A percentile compares a stretch with the other conserved stretches of the same genome.
Conservation (phyloP, 805 yeast species). For the Wickerhamiella lipophila region DNA sequence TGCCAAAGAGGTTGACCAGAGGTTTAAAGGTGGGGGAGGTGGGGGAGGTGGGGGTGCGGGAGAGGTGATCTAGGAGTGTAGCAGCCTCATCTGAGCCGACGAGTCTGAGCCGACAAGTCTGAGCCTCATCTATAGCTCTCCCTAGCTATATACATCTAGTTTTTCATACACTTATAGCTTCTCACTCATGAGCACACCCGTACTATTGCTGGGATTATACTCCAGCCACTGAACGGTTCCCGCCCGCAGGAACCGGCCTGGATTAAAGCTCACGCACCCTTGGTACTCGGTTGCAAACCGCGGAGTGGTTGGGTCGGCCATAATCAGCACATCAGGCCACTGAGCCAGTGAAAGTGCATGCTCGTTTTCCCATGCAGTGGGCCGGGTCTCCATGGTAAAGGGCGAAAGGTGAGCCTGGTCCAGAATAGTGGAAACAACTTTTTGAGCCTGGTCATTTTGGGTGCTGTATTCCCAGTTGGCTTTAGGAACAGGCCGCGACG, state of each 20-base stretch:
- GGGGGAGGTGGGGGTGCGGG: too few relatives aligned
- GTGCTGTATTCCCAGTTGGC: constrained; percentile 22
- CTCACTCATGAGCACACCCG: constrained; percentile 5
- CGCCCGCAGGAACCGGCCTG: constrained; percentile 42
- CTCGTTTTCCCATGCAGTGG: constrained; percentile 59
- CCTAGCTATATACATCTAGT: too few relatives aligned
- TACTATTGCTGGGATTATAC: constrained; percentile 33
- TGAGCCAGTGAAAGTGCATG: constrained; percentile 61
- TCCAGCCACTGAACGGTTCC: constrained; percentile 55
- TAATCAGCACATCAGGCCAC: constrained; percentile 48
- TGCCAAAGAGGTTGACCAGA: constrained; percentile 36
- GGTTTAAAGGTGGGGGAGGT: background rate
- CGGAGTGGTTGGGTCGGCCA: constrained; percentile 64
- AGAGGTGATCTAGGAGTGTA: too few relatives aligned
- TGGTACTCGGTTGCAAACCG: constrained; percentile 63
- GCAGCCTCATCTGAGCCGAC: too few relatives aligned
- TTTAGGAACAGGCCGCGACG: constrained; percentile 3
- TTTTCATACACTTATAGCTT: background rate
- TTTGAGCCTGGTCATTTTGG: constrained; percentile 22
- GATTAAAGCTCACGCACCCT: constrained; percentile 68
- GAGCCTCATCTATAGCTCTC: too few relatives aligned
- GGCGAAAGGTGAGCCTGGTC: constrained; percentile 89
- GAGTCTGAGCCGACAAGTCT: too few relatives aligned
- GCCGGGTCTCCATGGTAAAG: constrained; percentile 45
- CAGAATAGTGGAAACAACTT: constrained; percentile 62